These are phyloP conservation scores for Calocybe cyanea DNA, from an alignment of 768 basidiomycete species.

Conservation along the genomic window DNA sequence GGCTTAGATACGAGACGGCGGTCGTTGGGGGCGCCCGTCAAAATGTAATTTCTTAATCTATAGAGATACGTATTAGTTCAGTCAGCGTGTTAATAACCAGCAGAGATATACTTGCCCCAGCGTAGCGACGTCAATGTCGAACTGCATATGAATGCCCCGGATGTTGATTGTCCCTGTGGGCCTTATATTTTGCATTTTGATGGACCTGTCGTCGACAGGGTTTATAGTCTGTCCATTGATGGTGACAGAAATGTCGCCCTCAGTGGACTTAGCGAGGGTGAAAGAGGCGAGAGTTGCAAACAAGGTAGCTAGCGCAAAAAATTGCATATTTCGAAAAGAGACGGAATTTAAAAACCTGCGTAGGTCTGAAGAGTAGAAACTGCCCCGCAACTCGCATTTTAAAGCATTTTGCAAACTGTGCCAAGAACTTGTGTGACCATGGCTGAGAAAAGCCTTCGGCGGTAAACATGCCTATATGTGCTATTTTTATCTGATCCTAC, in stretches of 20 bases:
- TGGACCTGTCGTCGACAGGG: background rate
- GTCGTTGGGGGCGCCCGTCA: background rate
- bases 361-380: too few relatives aligned
- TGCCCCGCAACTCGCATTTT: background rate
- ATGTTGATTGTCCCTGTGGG: background rate
- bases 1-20: conserved; percentile 2
- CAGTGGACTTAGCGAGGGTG: background rate
- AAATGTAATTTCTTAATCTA: background rate
- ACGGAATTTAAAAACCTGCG: too few relatives aligned
- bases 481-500: background rate
- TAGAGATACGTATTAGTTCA: background rate
- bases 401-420: background rate
- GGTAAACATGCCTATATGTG: too few relatives aligned
- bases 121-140: conserved; percentile 3
- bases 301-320: background rate
- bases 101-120: background rate
- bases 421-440: background rate
- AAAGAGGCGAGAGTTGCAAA: background rate
- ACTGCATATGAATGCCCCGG: conserved; percentile 2
- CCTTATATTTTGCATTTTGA: conserved; percentile 1
- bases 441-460: too few relatives aligned
- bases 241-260: conserved; percentile 5
- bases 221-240: conserved; percentile 3
- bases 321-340: background rate
- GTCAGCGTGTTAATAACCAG: background rate